Percentiles rank a stretch among this genome's conserved stretches.
phyloP scores from a whole-genome alignment of 2,329 filamentous ascomycete species.

The Colletotrichum camelliae region DNA sequence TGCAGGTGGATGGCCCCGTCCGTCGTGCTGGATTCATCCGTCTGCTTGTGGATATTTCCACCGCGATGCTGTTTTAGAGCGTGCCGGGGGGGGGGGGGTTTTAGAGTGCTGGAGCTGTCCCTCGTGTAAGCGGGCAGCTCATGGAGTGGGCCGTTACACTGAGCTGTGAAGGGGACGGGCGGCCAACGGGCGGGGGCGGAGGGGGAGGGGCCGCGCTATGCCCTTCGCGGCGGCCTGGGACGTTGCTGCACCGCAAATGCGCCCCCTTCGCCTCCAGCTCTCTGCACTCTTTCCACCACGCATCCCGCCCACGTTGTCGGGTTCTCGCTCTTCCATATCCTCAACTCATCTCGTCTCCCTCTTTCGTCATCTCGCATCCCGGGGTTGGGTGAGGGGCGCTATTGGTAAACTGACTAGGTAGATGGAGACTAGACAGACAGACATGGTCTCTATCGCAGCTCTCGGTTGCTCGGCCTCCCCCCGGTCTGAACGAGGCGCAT shows the following conservation, averaged over 20 bases:
- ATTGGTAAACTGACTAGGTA: background rate
- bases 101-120: slow-evolving; percentile 2
- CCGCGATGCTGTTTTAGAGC: background rate
- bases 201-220: background rate
- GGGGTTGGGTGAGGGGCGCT: background rate
- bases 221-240: background rate
- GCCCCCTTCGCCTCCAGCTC: slow-evolving; percentile 6
- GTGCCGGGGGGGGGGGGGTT: background rate
- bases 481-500: background rate
- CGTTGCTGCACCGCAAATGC: background rate
- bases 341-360: background rate
- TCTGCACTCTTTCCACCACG: background rate
- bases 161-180: background rate
- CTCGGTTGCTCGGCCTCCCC: background rate
- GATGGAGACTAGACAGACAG: background rate
- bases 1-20: background rate
- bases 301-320: background rate
- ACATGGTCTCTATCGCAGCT: background rate
- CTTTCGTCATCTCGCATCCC: background rate
- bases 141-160: background rate
- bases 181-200: background rate
- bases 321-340: background rate
- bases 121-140: background rate
- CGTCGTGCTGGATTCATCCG: background rate
- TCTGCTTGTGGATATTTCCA: background rate